Percentiles rank a stretch among this genome's conserved stretches.
Evolutionary conservation across 768 basidiomycete genomes (phyloP).

Genomic region (Leucocoprinus leucothites): DNA sequence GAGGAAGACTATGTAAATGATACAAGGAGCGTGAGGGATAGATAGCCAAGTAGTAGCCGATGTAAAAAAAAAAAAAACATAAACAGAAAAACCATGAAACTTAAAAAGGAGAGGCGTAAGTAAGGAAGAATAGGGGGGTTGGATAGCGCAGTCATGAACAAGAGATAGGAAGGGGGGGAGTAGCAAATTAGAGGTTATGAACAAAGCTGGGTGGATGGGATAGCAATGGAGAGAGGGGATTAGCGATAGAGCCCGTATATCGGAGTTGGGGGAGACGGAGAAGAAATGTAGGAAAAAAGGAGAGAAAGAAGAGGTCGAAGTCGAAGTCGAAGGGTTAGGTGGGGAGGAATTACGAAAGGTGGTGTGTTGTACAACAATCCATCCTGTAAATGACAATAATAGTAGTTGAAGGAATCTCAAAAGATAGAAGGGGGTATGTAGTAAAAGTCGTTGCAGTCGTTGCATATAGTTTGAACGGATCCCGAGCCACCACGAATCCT

Average conservation of each 20-base stretch:
- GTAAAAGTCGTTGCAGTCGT: neutral
- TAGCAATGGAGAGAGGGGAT: neutral
- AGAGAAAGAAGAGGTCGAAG: neutral
- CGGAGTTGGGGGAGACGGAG: neutral
- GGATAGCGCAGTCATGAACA: neutral
- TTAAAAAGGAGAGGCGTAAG: conserved; percentile 3
- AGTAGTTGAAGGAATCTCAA: neutral
- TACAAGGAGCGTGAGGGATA: neutral
- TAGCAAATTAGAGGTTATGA: conserved; percentile 12
- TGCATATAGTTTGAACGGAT: neutral
- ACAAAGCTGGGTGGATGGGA: conserved; percentile 2
- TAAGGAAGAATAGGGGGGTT: too few species aligned
- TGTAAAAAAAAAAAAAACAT: neutral
- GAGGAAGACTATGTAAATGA: too few species aligned
- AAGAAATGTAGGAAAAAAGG: neutral
- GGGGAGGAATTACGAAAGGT: conserved; percentile 5
- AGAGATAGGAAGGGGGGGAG: conserved; percentile 8
- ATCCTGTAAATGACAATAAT: neutral
- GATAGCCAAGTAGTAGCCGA: neutral
- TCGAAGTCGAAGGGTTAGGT: neutral
- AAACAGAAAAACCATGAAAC: neutral
- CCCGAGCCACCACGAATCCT: neutral
- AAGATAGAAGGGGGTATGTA: neutral
- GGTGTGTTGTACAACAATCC: conserved; percentile 8
- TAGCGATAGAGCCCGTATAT: neutral